Evolutionary conservation across 108 stramenopile genomes (phyloP), one percentile per base, ranked within the genome.

Genomic region (Nitzschia sp.): DNA sequence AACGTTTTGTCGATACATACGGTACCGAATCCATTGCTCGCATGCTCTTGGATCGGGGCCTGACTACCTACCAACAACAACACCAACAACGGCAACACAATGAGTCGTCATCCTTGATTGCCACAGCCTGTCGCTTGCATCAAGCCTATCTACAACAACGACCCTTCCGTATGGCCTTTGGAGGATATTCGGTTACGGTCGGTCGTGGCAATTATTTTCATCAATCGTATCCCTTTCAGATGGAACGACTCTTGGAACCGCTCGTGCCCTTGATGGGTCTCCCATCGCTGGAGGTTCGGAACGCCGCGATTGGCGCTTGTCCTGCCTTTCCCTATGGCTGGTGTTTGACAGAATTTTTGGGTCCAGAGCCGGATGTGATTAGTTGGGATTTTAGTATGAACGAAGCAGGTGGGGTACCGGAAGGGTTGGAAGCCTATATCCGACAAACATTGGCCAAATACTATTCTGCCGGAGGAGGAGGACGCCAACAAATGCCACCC

Each of bases 361-460:
- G 84, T 22, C n/a, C 15, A 7, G 24, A 60, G 12, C 72, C 76
- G 3, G 86, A 90, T 80, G 83, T 90, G 9, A 69, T 86, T 48
- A 76, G 76, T 34, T 90, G 89, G 89, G 89, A 90, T 76, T 90
- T 68, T 63, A 75, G 80, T 34, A 86, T 90, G 86, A 90, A 90
- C 62, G 86, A 87, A 69, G 74, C 77, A 12, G 71, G 70, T 12
- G 80, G 71, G 1, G 78, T 68, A 17, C 71, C 80, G 14, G 65
- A 61, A 57, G 83, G 80, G 7, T 52, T 90, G 53, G 85, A 86
- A 48, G 74, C 78, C 21, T 90, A 85, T 60, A 65, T 90, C 7
- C 71, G 86, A 34, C 80, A 85, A 15, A 54, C 64, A 17, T 37
- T 77, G 19, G 21, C 71, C 10, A 71, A 67, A 0, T 70, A 70